Conservation (phyloP, 2,329 filamentous ascomycete genomes). For the Lecanicillium sp. region DNA sequence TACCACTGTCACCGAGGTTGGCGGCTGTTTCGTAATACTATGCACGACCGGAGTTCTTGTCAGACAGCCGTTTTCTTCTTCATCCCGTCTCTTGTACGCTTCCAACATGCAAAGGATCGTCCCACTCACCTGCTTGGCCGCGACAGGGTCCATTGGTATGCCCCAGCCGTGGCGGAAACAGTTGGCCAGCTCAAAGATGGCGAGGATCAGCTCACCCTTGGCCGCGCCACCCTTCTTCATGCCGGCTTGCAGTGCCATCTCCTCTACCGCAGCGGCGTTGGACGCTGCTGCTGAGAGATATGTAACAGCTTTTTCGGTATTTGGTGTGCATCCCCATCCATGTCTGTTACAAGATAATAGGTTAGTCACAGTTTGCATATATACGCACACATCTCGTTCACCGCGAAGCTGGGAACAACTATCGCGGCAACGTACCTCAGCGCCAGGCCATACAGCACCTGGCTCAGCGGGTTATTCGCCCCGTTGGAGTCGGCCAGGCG, state of each 20-base stretch:
- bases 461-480: constrained; percentile 86
- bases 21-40: constrained; percentile 97
- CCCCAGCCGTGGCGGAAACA: constrained; percentile 96
- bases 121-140: constrained; percentile 67
- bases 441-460: constrained; percentile 92
- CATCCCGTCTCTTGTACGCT: too few species aligned
- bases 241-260: constrained; percentile 76
- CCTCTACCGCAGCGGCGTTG: constrained; percentile 83
- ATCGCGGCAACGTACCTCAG: too few species aligned
- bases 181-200: constrained; percentile 91
- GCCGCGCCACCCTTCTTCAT: constrained; percentile 90
- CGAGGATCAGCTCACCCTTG: constrained; percentile 92
- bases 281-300: constrained; percentile 86
- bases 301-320: constrained; percentile 67
- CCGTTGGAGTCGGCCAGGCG: constrained; percentile 75
- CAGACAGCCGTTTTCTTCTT: neutral
- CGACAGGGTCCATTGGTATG: constrained; percentile 75
- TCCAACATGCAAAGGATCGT: too few species aligned
- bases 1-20: constrained; percentile 83
- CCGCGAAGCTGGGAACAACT: too few species aligned
- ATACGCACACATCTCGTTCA: too few species aligned
- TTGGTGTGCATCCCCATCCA: constrained; percentile 79
- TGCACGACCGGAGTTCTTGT: neutral
- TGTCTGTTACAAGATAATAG: constrained; percentile 59
- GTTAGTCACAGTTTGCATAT: constrained; percentile 14